phyloP scores from a whole-genome alignment of 805 yeast genomes.

The Candida koratica region DNA sequence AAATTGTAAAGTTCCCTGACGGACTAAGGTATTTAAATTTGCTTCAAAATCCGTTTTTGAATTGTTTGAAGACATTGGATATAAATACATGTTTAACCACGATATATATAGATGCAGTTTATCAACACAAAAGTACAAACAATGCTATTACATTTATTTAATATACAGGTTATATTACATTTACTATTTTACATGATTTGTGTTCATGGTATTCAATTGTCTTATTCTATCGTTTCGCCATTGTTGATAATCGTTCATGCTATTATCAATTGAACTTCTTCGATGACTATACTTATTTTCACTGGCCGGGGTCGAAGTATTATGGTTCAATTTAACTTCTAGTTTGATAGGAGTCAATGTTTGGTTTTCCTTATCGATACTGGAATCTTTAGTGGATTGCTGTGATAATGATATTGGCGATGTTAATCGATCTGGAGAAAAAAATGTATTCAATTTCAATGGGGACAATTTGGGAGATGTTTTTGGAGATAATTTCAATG shows the following conservation, averaged over 20 bases:
- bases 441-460: constrained; percentile 7
- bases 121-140: constrained; percentile 6
- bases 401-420: constrained; percentile 4
- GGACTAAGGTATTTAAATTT: constrained; percentile 14
- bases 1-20: constrained; percentile 14
- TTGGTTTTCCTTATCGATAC: constrained; percentile 13
- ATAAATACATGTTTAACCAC: constrained; percentile 13
- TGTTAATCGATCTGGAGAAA: constrained; percentile 12
- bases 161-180: constrained; percentile 6
- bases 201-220: constrained; percentile 16
- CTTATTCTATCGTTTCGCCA: constrained; percentile 39
- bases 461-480: constrained; percentile 12
- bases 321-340: constrained; percentile 7
- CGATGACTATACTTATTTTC: constrained; percentile 4
- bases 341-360: constrained; percentile 14
- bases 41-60: constrained; percentile 15
- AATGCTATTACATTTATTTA: constrained; percentile 11
- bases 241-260: constrained; percentile 38
- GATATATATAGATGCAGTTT: constrained; percentile 15
- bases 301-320: constrained; percentile 14
- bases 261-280: constrained; percentile 27
- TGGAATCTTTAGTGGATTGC: background rate
- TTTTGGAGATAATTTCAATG: constrained; percentile 1
- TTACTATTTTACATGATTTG: background rate
- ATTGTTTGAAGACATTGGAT: constrained; percentile 12